These are phyloP conservation scores for Lathyrus oleraceus DNA, from an alignment of 306 rosid species.

Conservation along the genomic window DNA sequence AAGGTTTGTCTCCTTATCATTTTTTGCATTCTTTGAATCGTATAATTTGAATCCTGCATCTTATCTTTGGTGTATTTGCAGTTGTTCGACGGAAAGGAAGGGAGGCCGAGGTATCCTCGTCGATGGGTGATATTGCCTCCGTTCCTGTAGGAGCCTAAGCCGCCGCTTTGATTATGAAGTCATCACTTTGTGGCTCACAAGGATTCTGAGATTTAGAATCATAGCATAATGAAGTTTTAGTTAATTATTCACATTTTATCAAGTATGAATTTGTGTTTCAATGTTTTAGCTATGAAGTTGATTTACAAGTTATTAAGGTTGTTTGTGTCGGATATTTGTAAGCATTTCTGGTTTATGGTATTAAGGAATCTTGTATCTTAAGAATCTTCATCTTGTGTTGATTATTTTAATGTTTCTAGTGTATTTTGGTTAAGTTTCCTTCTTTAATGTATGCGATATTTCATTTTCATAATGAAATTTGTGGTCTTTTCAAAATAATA, in stretches of 20 bases:
- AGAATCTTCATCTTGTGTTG: conserved; percentile 16
- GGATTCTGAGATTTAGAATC: conserved; percentile 27
- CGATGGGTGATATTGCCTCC: conserved; percentile 94
- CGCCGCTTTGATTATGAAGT: not conserved
- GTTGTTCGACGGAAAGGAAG: conserved; percentile 96
- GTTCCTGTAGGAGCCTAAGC: conserved; percentile 63
- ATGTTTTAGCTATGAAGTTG: conserved; percentile 33
- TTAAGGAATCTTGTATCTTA: conserved; percentile 13
- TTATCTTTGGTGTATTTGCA: conserved; percentile 42
- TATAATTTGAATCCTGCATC: conserved; percentile 10
- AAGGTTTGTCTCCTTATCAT: conserved; percentile 56
- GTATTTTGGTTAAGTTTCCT: not conserved
- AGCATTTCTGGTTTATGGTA: conserved; percentile 9
- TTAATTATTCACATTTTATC: not conserved
- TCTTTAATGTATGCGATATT: not conserved
- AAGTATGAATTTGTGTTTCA: conserved; percentile 34
- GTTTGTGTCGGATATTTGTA: conserved; percentile 31
- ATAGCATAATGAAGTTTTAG: conserved; percentile 37
- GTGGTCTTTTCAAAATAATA: too few relatives aligned
- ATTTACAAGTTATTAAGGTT: conserved; percentile 14
- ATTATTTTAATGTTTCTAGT: conserved; percentile 18
- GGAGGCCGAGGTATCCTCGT: conserved; percentile 87
- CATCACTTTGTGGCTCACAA: conserved; percentile 11
- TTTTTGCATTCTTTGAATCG: not conserved
- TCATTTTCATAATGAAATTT: conserved; percentile 14